A percentile compares a stretch with the other conserved stretches of the same genome.
Evolutionary conservation across 768 basidiomycete genomes (phyloP).

Genomic region (Kwoniella bestiolae): DNA sequence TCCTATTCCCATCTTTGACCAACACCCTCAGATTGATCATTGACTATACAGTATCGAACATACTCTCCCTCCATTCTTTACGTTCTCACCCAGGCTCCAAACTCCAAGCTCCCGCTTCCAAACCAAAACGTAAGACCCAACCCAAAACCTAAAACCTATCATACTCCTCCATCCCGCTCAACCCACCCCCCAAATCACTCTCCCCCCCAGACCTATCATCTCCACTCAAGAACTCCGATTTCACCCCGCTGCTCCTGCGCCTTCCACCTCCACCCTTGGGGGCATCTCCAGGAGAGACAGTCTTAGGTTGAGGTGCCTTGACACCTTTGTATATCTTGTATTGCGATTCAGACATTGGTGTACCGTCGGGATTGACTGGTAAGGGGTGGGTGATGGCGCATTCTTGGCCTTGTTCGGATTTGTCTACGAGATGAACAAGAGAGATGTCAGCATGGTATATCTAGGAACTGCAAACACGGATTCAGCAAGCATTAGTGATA

Average conservation of each 20-base stretch:
- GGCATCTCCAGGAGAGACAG: neutral
- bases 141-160: constrained; percentile 23
- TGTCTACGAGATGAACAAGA: constrained; percentile 59
- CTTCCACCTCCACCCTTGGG: constrained; percentile 14
- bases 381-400: constrained; percentile 64
- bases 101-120: neutral
- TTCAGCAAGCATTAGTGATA: constrained; percentile 42
- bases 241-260: constrained; percentile 18
- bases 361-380: constrained; percentile 56
- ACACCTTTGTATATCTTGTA: constrained; percentile 51
- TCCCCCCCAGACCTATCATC: constrained; percentile 33
- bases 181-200: constrained; percentile 28
- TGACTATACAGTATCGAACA: neutral
- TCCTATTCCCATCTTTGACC: too few relatives aligned
- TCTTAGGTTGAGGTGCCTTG: constrained; percentile 2
- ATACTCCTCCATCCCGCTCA: constrained; percentile 51
- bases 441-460: constrained; percentile 5
- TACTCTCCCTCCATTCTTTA: neutral
- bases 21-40: too few relatives aligned
- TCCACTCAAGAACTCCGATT: constrained; percentile 19
- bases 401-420: constrained; percentile 80
- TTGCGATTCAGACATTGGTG: constrained; percentile 54
- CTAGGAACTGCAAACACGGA: constrained; percentile 1
- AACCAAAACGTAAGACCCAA: neutral
- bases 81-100: neutral